phyloP scores from a whole-genome alignment of 441 rosid genomes.

The Arabidopsis lyrata region DNA sequence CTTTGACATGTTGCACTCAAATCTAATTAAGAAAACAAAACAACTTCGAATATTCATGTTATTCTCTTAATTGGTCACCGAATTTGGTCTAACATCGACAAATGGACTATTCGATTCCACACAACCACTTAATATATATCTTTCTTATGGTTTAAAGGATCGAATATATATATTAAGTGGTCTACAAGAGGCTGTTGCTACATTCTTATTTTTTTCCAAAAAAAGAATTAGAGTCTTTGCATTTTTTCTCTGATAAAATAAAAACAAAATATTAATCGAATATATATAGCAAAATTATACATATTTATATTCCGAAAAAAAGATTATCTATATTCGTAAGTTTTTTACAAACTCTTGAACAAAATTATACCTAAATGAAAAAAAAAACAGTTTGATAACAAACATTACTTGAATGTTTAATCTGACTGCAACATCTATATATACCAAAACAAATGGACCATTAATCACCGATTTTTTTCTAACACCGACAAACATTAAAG shows the following conservation, averaged over 20 bases:
- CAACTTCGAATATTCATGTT: background rate
- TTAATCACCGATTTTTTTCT: background rate
- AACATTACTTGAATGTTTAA: background rate
- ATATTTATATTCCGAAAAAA: background rate
- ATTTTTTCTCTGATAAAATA: background rate
- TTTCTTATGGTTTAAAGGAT: background rate
- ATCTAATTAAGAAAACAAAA: conserved; percentile 7
- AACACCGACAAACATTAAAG: background rate
- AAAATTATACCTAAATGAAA: background rate
- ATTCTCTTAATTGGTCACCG: conserved; percentile 3
- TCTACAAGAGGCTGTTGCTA: background rate
- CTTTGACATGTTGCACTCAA: background rate
- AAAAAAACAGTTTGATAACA: background rate
- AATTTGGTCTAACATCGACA: background rate
- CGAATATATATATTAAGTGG: background rate
- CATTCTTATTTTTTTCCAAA: background rate
- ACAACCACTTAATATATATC: background rate
- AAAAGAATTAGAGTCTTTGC: background rate
- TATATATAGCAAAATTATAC: background rate
- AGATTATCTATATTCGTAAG: background rate
- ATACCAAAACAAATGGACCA: background rate
- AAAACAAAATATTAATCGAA: background rate
- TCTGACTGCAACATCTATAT: background rate
- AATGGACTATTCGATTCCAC: background rate
- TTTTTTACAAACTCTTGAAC: background rate